Conservation (phyloP, 2,329 filamentous ascomycete species). For the Pseudogymnoascus sp. region DNA sequence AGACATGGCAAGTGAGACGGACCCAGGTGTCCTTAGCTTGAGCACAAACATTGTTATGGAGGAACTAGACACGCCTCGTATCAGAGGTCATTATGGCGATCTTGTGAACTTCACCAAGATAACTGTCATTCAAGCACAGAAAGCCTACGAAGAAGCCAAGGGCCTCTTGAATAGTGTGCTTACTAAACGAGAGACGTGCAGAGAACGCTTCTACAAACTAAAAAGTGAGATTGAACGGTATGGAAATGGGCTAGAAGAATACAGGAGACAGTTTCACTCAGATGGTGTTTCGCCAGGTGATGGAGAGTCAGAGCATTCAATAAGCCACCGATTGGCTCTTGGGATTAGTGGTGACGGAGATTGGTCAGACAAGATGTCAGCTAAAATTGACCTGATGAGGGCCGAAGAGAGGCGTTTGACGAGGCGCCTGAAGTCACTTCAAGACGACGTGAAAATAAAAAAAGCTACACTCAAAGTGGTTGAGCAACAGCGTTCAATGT, state of each 20-base stretch:
- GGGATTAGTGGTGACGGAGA: background rate
- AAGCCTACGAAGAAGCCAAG: background rate
- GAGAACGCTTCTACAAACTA: background rate
- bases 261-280: background rate
- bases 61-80: background rate
- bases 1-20: background rate
- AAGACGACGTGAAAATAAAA: background rate
- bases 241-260: background rate
- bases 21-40: too few relatives aligned
- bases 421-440: background rate
- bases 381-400: background rate
- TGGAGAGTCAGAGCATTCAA: background rate
- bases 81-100: background rate
- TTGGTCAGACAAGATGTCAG: background rate
- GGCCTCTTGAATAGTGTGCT: background rate
- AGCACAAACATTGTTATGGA: background rate
- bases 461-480: background rate
- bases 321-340: background rate
- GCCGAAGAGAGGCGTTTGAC: background rate
- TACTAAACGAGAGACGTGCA: background rate
- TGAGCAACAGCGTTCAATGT: background rate
- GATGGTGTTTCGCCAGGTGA: background rate
- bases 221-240: background rate
- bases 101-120: background rate
- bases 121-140: background rate